Conservation (phyloP, 495 filamentous ascomycete genomes). For the Staphylotrichum tortipilum region DNA sequence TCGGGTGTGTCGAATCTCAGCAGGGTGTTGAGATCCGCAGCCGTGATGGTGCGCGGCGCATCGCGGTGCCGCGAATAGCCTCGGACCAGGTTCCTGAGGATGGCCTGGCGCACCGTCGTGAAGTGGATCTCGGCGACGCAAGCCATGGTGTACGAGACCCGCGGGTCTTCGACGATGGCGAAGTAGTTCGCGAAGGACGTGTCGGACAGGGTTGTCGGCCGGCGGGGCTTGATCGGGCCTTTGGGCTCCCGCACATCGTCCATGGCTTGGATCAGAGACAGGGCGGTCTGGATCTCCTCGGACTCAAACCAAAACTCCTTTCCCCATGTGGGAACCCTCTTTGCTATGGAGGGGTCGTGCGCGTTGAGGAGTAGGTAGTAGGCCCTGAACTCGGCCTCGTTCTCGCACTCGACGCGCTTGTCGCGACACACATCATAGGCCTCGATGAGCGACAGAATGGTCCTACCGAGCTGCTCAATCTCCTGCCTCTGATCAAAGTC, state of each 20-base stretch:
- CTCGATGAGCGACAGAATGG: slow-evolving; percentile 77
- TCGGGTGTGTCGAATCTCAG: slow-evolving; percentile 67
- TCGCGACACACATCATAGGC: slow-evolving; percentile 69
- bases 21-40: slow-evolving; percentile 53
- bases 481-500: slow-evolving; percentile 87
- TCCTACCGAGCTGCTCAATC: slow-evolving; percentile 82
- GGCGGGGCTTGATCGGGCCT: slow-evolving; percentile 30
- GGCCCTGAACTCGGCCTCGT: slow-evolving; percentile 84
- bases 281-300: slow-evolving; percentile 39
- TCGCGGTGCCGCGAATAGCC: slow-evolving; percentile 53
- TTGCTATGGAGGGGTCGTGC: slow-evolving; percentile 63
- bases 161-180: slow-evolving; percentile 55
- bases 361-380: slow-evolving; percentile 84
- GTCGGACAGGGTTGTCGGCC: slow-evolving; percentile 41
- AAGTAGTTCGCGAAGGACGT: slow-evolving; percentile 68
- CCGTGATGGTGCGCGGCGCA: slow-evolving; percentile 67
- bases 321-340: slow-evolving; percentile 71
- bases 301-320: slow-evolving; percentile 61
- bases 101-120: slow-evolving; percentile 64
- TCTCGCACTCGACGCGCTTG: slow-evolving; percentile 42
- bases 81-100: slow-evolving; percentile 59
- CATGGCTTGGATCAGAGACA: slow-evolving; percentile 32
- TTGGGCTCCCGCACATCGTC: slow-evolving; percentile 26
- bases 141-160: slow-evolving; percentile 81
- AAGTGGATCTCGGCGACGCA: slow-evolving; percentile 92